Base-by-base conservation (phyloP, 2,329 filamentous ascomycete species). In the Cytospora chrysosperma region DNA sequence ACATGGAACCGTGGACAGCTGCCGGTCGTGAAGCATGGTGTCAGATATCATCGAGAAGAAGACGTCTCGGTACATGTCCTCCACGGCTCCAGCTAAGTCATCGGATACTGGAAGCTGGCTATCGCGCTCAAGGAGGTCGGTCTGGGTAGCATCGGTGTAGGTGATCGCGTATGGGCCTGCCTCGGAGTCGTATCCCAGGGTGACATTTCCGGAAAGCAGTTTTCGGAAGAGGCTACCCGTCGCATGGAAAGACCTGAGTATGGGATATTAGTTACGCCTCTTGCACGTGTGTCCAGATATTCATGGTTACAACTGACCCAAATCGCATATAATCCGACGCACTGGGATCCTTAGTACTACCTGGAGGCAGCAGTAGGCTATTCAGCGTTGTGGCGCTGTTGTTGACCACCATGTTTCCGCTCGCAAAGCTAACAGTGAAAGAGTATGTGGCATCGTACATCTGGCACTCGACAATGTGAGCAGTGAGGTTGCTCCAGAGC, bases 31-130 rank as follows among this genome's bases (percentile, higher is more conserved):
- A 51, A 65, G 58, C n/a, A 55, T 37, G 7, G 17, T 40, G 30
- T 65, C 65, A n/a, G 60, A 59, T 30, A 64, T 34, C 56, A 67
- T 65, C 2, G 65, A 65, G 5, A 67, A 51, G 61, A 65, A 65
- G 17, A 67, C 40, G 40, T 64, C 24, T 15, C 60, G 47, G 49
- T 65, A 67, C 4, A 57, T 37, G 9, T 50, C 21, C 26, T 59
- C 63, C 32, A 67, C 27, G 26, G 54, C 27, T 2, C 40, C 26
- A 47, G 28, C 61, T 8, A 67, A 50, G 56, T 65, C 50, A 15
- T 65, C 61, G 19, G 17, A 27, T 13, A 37, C 21, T 1, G 63
- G 65, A 12, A 61, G n/a, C 26, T 59, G 59, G 17, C 40, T 61
- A n/a, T 53, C 47, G 8, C 56, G 50, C 24, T 53, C 49, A 30